These are phyloP conservation scores for Cajanus cajan DNA, from an alignment of 306 rosid genomes.

Conservation along the genomic window DNA sequence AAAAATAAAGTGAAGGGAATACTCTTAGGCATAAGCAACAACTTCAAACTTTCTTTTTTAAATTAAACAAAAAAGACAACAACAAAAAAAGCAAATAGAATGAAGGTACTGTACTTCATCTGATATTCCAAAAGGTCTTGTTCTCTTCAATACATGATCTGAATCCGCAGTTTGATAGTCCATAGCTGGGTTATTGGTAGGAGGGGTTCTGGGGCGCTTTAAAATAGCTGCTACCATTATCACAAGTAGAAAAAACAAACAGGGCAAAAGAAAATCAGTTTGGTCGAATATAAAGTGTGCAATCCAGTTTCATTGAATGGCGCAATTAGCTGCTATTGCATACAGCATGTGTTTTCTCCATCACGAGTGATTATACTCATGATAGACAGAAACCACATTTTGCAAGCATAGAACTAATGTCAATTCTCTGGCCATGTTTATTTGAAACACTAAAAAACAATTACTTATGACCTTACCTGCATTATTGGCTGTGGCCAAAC, in stretches of 20 bases:
- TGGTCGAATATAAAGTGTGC: neutral
- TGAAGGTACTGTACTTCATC: constrained; percentile 67
- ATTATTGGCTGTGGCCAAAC: constrained; percentile 70
- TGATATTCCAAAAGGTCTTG: constrained; percentile 85
- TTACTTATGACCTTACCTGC: constrained; percentile 54
- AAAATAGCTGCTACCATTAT: constrained; percentile 60
- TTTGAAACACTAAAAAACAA: neutral
- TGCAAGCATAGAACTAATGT: constrained; percentile 5
- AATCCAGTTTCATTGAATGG: neutral
- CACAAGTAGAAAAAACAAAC: constrained; percentile 30
- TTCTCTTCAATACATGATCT: constrained; percentile 88
- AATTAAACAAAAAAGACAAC: constrained; percentile 31
- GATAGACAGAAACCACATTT: neutral
- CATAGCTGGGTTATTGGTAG: constrained; percentile 81
- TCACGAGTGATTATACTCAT: constrained; percentile 9
- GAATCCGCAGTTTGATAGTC: constrained; percentile 99
- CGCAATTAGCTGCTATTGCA: neutral
- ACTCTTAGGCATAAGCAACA: constrained; percentile 1
- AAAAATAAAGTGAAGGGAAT: constrained; percentile 15
- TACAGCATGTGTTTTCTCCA: constrained; percentile 16
- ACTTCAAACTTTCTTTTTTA: constrained; percentile 18
- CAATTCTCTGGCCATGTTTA: constrained; percentile 1
- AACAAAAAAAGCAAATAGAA: constrained; percentile 22
- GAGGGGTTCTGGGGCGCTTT: constrained; percentile 99
- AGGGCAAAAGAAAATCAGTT: constrained; percentile 28